Evolutionary conservation across 2,329 filamentous ascomycete genomes (phyloP).

Genomic region (Cercospora zeae-maydis): DNA sequence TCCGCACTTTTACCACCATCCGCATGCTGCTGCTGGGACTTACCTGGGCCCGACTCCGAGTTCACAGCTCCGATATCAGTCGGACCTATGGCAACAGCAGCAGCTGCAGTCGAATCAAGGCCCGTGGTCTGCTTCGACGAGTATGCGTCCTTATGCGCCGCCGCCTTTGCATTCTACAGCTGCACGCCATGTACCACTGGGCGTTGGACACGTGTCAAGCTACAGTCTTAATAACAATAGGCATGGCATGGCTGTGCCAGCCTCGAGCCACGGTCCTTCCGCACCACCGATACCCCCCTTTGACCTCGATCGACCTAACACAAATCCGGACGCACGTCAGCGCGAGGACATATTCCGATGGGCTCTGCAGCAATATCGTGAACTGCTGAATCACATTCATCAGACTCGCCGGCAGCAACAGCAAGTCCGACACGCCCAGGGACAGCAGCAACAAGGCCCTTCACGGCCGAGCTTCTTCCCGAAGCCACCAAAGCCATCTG

Average conservation of each 20-base stretch:
- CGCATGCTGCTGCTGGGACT: slow-evolving; percentile 18
- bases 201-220: background rate
- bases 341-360: slow-evolving; percentile 47
- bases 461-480: slow-evolving; percentile 58
- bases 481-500: slow-evolving; percentile 57
- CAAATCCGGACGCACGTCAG: slow-evolving; percentile 40
- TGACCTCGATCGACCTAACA: background rate
- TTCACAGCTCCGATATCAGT: slow-evolving; percentile 23
- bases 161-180: slow-evolving; percentile 8
- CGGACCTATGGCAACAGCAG: slow-evolving; percentile 26
- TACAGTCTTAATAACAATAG: background rate
- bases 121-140: slow-evolving; percentile 13
- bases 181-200: background rate
- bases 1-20: slow-evolving; percentile 43
- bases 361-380: slow-evolving; percentile 48
- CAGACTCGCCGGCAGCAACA: slow-evolving; percentile 43
- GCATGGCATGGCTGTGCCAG: slow-evolving; percentile 1
- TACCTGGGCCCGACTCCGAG: slow-evolving; percentile 22
- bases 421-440: slow-evolving; percentile 39
- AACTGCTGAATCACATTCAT: slow-evolving; percentile 48
- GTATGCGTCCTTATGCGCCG: slow-evolving; percentile 14
- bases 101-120: slow-evolving; percentile 9
- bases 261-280: background rate
- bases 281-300: background rate
- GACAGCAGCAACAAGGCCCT: slow-evolving; percentile 41